These are phyloP conservation scores for Eucalyptus sp. DNA, from an alignment of 345 rosid genomes.

Conservation along the genomic window DNA sequence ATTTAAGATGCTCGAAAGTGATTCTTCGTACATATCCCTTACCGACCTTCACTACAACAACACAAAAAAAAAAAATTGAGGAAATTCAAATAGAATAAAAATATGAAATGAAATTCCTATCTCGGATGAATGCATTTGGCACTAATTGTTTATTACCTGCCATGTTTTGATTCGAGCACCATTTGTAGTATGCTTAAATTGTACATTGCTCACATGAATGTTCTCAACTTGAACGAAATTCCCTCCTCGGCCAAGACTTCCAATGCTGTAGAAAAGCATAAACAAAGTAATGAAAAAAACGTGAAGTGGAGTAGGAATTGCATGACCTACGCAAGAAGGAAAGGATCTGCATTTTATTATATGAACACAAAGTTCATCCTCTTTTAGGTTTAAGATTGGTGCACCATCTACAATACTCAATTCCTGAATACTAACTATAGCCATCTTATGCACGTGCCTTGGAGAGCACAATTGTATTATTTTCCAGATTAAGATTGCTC, in stretches of 20 bases:
- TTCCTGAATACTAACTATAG: background rate
- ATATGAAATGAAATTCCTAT: background rate
- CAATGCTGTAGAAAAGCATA: slow-evolving; percentile 6
- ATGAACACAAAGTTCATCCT: background rate
- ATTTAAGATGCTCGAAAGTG: slow-evolving; percentile 4
- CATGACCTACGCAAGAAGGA: background rate
- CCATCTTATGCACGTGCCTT: background rate
- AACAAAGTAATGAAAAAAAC: background rate
- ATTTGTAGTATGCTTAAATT: slow-evolving; percentile 15
- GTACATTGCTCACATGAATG: slow-evolving; percentile 6
- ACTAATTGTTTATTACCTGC: slow-evolving; percentile 7
- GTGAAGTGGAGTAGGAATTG: background rate
- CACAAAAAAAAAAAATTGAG: background rate
- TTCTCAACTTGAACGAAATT: slow-evolving; percentile 17
- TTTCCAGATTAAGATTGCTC: background rate
- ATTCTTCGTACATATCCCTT: slow-evolving; percentile 13
- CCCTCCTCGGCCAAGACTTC: slow-evolving; percentile 28
- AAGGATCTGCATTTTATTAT: background rate
- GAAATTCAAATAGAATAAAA: background rate
- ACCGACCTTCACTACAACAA: slow-evolving; percentile 1
- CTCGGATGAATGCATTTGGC: background rate
- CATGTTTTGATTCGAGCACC: slow-evolving; percentile 36
- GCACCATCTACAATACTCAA: background rate
- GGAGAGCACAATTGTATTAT: background rate
- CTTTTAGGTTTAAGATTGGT: background rate